Base-by-base conservation (phyloP, 2,329 filamentous ascomycete genomes). In the Colletotrichum sojae region DNA sequence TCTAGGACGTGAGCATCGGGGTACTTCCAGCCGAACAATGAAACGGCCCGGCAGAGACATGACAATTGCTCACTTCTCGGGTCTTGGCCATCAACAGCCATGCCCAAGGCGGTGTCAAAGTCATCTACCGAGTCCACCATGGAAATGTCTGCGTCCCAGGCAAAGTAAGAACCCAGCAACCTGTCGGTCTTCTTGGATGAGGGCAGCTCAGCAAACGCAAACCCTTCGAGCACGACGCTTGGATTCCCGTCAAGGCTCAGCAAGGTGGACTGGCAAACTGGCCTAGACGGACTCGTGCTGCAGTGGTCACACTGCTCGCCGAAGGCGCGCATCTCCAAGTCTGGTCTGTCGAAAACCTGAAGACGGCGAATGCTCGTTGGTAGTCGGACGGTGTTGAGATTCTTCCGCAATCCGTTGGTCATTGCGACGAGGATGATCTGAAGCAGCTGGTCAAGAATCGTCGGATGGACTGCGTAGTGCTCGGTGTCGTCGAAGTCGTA, bases 401-500 rank as follows among this genome's bases (percentile, higher is more conserved):
- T 31, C 16, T 55, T 54, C 45, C 43, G 49, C 22, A 52, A 36
- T 0, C 66, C 66, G 15, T 66, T 49, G 1, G 62, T 65, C 16
- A 54, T 49, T 8, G 66, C 66, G 4, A 69, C 55, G 5, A 66
- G 49, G 5, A 59, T 60, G 48, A 66, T 64, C 12, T 69, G 66
- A 8, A 69, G 51, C 31, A 64, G 49, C 16, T 69, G 66, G 13
- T 69, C 66, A 6, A 69, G 2, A 3, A 69, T 25, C 1, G 66
- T 66, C 0, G 66, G 66, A 6, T 69, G 66, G 4, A 51, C 61
- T 3, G 62, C 54, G 10, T 69, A 69, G 13, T 36, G 54, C 4
- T 51, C 59, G 6, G 54, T 69, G n/a, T 66, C 62, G 10, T 68
- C 65, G 0, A 68, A 68, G 20, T 68, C 65, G 40, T 58, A 68